These are phyloP conservation scores for Pistacia vera DNA, from an alignment of 345 rosid genomes.

Conservation along the genomic window DNA sequence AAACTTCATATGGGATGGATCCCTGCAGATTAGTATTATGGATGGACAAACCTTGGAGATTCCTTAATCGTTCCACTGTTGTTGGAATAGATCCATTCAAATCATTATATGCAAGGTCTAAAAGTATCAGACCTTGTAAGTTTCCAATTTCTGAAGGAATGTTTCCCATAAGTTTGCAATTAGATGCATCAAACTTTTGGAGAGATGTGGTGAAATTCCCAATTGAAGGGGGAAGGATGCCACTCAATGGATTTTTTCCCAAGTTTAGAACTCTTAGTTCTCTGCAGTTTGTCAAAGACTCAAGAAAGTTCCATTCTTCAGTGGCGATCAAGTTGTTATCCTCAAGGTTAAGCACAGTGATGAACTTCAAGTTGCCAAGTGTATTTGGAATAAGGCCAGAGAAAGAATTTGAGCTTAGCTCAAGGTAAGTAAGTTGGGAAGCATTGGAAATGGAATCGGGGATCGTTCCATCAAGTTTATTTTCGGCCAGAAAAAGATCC, in stretches of 20 bases:
- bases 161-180: conserved; percentile 8
- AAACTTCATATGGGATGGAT: neutral
- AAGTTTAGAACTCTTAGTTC: neutral
- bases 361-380: neutral
- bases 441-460: conserved; percentile 14
- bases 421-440: neutral
- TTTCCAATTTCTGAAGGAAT: conserved; percentile 21
- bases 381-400: neutral
- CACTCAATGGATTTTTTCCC: no score
- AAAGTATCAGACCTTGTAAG: neutral
- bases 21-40: conserved; percentile 1
- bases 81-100: conserved; percentile 11
- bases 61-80: neutral
- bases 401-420: neutral
- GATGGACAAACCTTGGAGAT: conserved; percentile 2
- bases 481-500: neutral
- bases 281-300: neutral
- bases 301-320: neutral
- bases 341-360: fast-evolving
- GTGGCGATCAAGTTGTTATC: no score
- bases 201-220: no score
- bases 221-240: no score
- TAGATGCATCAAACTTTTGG: neutral
- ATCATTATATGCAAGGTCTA: conserved; percentile 3
- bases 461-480: conserved; percentile 9